phyloP scores from a whole-genome alignment of 805 yeast species.

The Saccharomyces jurei region DNA sequence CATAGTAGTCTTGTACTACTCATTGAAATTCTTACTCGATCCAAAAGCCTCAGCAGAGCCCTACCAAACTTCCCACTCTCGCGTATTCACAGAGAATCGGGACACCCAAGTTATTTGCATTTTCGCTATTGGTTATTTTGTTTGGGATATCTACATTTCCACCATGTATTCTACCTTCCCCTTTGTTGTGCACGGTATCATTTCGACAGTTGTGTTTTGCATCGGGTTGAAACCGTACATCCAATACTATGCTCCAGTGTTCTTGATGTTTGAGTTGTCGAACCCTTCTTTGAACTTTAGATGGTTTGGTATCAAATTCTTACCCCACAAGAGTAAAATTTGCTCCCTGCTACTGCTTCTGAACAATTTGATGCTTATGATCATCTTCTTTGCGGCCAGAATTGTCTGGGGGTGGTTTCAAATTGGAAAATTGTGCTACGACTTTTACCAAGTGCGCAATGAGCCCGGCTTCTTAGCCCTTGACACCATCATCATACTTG shows the following conservation, averaged over 20 bases:
- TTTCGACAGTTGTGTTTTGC: constrained; percentile 66
- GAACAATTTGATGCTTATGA: constrained; percentile 41
- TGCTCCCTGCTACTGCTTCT: constrained; percentile 53
- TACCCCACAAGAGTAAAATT: constrained; percentile 13
- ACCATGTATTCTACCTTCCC: constrained; percentile 52
- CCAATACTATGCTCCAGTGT: constrained; percentile 69
- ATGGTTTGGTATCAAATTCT: constrained; percentile 56
- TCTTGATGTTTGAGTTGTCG: constrained; percentile 73
- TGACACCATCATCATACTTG: constrained; percentile 31
- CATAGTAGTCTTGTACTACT: constrained; percentile 47
- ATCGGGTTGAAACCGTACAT: constrained; percentile 61
- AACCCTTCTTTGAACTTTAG: constrained; percentile 85
- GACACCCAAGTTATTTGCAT: constrained; percentile 26
- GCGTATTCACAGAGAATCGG: constrained; percentile 21
- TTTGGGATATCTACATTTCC: constrained; percentile 77
- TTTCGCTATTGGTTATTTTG: constrained; percentile 64
- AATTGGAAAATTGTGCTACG: constrained; percentile 40
- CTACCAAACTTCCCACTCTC: constrained; percentile 14
- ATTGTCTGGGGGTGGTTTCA: constrained; percentile 78
- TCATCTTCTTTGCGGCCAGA: constrained; percentile 62
- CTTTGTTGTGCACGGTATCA: constrained; percentile 60
- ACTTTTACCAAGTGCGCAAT: constrained; percentile 37
- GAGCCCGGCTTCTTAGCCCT: constrained; percentile 38
- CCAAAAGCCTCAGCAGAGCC: constrained; percentile 6
- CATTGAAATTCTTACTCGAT: constrained; percentile 14